Evolutionary conservation across 2,329 filamentous ascomycete genomes (phyloP).

Genomic region (Cryphonectria japonica): DNA sequence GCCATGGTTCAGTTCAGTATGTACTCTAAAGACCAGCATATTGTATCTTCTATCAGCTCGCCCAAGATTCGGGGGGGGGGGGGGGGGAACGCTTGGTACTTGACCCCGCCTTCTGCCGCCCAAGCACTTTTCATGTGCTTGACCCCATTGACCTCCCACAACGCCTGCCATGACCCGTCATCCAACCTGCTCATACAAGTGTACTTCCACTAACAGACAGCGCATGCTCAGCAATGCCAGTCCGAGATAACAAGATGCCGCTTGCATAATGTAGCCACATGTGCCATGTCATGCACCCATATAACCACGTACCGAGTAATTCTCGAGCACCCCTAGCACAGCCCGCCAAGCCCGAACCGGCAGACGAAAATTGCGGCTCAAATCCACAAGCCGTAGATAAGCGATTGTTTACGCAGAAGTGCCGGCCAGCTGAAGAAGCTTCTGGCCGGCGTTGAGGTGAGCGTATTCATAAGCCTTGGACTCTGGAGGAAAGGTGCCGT

Average conservation of each 20-base stretch:
- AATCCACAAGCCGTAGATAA: neutral
- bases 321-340: neutral
- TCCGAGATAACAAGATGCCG: slow-evolving; percentile 17
- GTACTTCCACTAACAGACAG: slow-evolving; percentile 1
- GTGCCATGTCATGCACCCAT: slow-evolving; percentile 6
- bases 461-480: slow-evolving; percentile 69
- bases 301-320: neutral
- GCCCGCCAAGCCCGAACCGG: slow-evolving; percentile 18
- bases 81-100: neutral
- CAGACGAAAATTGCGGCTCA: neutral
- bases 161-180: slow-evolving; percentile 16
- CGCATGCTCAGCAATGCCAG: slow-evolving; percentile 20
- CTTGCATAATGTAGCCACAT: slow-evolving; percentile 7
- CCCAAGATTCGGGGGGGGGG: neutral
- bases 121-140: slow-evolving; percentile 5
- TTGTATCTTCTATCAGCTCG: neutral
- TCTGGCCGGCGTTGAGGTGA: slow-evolving; percentile 63
- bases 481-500: slow-evolving; percentile 82
- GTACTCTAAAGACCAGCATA: slow-evolving; percentile 4
- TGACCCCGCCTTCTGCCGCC: slow-evolving; percentile 15
- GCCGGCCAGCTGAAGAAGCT: slow-evolving; percentile 54
- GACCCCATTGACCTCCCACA: slow-evolving; percentile 18
- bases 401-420: slow-evolving; percentile 1
- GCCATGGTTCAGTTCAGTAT: neutral
- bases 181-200: slow-evolving; percentile 17